A percentile compares a stretch with the other conserved stretches of the same genome.
Evolutionary conservation across 73 alveolate species (phyloP).

Genomic region (Tetrahymena thermophila): DNA sequence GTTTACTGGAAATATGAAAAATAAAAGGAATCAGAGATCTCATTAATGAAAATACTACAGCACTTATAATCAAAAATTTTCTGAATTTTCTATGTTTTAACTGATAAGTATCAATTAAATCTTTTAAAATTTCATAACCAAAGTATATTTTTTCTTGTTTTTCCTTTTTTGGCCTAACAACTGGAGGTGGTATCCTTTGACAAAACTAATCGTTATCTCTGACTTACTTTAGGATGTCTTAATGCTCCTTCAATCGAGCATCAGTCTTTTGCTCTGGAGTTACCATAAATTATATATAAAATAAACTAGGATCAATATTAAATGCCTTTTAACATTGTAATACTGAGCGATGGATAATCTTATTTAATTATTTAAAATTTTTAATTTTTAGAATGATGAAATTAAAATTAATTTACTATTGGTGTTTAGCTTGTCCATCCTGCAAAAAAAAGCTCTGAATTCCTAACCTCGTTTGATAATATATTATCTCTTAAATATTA

Average conservation of each 20-base stretch:
- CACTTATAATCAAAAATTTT: not conserved
- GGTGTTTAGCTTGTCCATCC: not conserved
- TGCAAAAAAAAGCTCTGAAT: not conserved
- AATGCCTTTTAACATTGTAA: not conserved
- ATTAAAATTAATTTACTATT: not conserved
- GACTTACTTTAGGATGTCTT: not conserved
- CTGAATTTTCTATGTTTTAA: not conserved
- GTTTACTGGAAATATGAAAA: not conserved
- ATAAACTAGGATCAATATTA: not conserved
- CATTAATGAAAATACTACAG: not conserved
- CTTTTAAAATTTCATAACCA: not conserved
- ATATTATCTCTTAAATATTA: not conserved
- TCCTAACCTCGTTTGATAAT: not conserved
- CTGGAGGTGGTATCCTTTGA: not conserved
- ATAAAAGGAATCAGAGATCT: not conserved
- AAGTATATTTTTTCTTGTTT: not conserved
- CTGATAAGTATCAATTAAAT: not conserved
- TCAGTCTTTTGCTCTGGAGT: not conserved
- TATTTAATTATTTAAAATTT: not conserved
- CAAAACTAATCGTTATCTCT: not conserved
- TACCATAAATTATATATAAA: not conserved
- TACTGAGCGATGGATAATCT: not conserved
- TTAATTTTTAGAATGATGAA: not conserved
- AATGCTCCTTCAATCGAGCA: not conserved
- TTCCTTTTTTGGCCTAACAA: not conserved